phyloP scores from a whole-genome alignment of 1,139 yeast genomes.

The Lipomyces yarrowii region DNA sequence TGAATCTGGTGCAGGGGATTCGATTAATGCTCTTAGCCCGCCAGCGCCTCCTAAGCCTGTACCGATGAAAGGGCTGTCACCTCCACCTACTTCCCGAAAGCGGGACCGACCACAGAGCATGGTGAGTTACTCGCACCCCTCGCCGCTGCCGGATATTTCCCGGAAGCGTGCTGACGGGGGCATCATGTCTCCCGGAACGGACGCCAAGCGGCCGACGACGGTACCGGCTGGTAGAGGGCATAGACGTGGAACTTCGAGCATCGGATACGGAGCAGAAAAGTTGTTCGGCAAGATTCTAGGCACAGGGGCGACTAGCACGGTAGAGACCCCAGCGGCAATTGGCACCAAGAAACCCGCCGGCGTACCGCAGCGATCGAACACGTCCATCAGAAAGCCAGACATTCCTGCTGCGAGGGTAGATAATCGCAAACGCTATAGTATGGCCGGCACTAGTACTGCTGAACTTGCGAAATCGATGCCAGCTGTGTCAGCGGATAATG shows the following conservation, averaged over 20 bases:
- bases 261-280: slow-evolving; percentile 29
- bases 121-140: slow-evolving; percentile 14
- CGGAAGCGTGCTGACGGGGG: not conserved
- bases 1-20: not conserved
- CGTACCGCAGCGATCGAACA: slow-evolving; percentile 4
- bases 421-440: slow-evolving; percentile 10
- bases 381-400: slow-evolving; percentile 1
- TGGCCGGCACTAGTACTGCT: not conserved
- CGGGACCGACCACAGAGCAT: slow-evolving; percentile 26
- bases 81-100: slow-evolving; percentile 6
- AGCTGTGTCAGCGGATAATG: slow-evolving; percentile 5
- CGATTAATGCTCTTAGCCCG: slow-evolving; percentile 1
- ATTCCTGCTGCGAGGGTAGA: not conserved
- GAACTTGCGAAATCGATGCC: slow-evolving; percentile 1
- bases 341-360: slow-evolving; percentile 4
- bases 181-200: not conserved
- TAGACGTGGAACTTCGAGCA: slow-evolving; percentile 26
- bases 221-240: slow-evolving; percentile 7
- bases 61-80: not conserved
- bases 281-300: slow-evolving; percentile 20
- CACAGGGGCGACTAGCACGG: not conserved
- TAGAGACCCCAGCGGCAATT: not conserved
- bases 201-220: slow-evolving; percentile 4
- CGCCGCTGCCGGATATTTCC: not conserved
- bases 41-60: not conserved